phyloP scores from a whole-genome alignment of 225 moss, liverwort and hornwort species.

The Takakia lepidozioides region DNA sequence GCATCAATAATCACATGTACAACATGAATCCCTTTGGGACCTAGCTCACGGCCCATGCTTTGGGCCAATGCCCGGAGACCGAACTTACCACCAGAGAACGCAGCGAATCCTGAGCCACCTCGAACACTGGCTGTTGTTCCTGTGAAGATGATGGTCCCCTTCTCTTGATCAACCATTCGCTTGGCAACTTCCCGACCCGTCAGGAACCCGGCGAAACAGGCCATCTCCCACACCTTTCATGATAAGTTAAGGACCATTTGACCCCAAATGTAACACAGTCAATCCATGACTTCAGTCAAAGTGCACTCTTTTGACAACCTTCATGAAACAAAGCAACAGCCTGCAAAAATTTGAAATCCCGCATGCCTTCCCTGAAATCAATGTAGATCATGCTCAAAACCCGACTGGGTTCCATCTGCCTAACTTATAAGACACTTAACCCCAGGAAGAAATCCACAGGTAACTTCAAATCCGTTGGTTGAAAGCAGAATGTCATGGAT shows the following conservation, averaged over 20 bases:
- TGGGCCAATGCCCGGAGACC: conserved; percentile 32
- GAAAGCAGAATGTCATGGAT: no score
- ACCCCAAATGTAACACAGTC: no score
- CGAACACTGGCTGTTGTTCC: conserved; percentile 74
- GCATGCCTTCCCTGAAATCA: no score
- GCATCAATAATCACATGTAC: conserved; percentile 66
- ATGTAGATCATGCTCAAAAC: no score
- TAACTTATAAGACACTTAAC: no score
- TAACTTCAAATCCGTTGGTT: no score
- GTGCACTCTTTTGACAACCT: no score
- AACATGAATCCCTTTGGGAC: conserved; percentile 34
- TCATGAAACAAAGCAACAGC: no score
- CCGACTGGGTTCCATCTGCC: no score
- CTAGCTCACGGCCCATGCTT: conserved; percentile 38
- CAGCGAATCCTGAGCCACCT: conserved; percentile 61
- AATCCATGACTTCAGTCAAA: no score
- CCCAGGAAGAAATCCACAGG: no score
- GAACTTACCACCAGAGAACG: conserved; percentile 59
- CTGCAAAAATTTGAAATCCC: conserved; percentile 1
- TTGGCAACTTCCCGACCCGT: conserved; percentile 66
- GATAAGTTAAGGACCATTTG: no score
- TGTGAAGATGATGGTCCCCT: conserved; percentile 65
- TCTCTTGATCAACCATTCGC: conserved; percentile 46
- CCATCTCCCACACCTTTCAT: conserved; percentile 77
- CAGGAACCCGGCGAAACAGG: conserved; percentile 60